Percentiles rank a stretch among this genome's conserved stretches.
phyloP scores from a whole-genome alignment of 1,139 yeast genomes.

The Pichia sp. region DNA sequence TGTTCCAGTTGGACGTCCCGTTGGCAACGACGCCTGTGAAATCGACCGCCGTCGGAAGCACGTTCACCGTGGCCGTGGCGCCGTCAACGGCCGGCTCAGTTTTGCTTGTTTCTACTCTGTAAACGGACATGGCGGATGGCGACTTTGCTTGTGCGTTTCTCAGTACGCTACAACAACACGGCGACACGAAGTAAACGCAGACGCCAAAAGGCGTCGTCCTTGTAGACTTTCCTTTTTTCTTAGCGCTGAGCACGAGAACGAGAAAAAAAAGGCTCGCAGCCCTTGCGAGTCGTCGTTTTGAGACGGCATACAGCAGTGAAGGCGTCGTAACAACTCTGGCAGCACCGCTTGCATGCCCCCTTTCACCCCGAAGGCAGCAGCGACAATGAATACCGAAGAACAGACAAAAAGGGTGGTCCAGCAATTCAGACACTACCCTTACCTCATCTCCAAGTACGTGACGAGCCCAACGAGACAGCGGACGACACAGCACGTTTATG shows the following conservation, averaged over 20 bases:
- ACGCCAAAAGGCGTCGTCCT: background rate
- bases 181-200: no score
- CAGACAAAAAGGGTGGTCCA: slow-evolving; percentile 17
- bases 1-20: slow-evolving; percentile 15
- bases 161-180: no score
- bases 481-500: slow-evolving; percentile 12
- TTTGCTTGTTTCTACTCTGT: background rate
- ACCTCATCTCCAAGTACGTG: slow-evolving; percentile 27
- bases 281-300: background rate
- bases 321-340: no score
- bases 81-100: background rate
- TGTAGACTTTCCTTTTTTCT: background rate
- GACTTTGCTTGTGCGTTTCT: no score
- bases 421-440: slow-evolving; percentile 28
- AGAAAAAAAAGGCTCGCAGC: no score
- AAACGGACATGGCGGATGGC: background rate
- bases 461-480: no score
- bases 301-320: background rate
- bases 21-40: slow-evolving; percentile 12
- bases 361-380: background rate
- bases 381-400: slow-evolving; percentile 3
- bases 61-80: slow-evolving; percentile 6
- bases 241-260: background rate
- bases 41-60: slow-evolving; percentile 17
- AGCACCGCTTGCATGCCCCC: no score